Percentiles rank a stretch among this genome's conserved stretches.
phyloP scores from a whole-genome alignment of 495 filamentous ascomycete genomes.

The Tetracladium marchalianum region DNA sequence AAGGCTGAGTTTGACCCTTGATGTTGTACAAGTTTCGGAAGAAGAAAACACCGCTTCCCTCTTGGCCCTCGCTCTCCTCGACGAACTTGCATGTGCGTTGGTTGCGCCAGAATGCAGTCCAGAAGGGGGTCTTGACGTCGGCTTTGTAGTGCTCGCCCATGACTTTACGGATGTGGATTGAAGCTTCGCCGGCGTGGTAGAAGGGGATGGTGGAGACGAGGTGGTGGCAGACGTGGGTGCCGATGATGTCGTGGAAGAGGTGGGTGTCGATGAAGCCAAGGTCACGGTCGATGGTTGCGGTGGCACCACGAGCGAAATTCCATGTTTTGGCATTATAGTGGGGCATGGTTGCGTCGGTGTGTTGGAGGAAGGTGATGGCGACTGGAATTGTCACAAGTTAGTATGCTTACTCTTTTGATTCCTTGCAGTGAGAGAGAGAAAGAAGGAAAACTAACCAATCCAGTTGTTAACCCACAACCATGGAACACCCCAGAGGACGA shows the following conservation, averaged over 20 bases:
- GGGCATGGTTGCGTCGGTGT: constrained; percentile 56
- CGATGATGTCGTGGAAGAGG: constrained; percentile 64
- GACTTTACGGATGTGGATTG: constrained; percentile 52
- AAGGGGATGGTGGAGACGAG: constrained; percentile 58
- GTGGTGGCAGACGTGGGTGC: constrained; percentile 64
- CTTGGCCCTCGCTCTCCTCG: constrained; percentile 29
- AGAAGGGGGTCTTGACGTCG: constrained; percentile 35
- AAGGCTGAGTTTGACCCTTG: constrained; percentile 8
- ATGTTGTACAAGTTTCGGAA: constrained; percentile 33
- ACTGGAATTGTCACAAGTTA: constrained; percentile 24
- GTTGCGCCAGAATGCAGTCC: constrained; percentile 35
- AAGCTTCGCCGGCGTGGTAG: constrained; percentile 63
- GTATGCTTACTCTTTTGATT: not conserved
- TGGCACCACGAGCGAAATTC: constrained; percentile 59
- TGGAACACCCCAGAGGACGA: constrained; percentile 41
- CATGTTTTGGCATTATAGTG: constrained; percentile 53
- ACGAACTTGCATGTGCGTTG: constrained; percentile 45
- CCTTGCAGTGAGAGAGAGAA: not conserved
- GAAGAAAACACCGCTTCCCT: constrained; percentile 39
- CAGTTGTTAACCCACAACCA: constrained; percentile 56
- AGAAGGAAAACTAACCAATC: constrained; percentile 33
- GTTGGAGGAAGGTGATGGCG: constrained; percentile 60
- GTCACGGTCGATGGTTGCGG: constrained; percentile 59
- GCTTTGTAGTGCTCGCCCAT: constrained; percentile 55
- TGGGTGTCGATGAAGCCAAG: constrained; percentile 61